Evolutionary conservation across 2,329 filamentous ascomycete species (phyloP).

Genomic region (Beauveria bassiana): DNA sequence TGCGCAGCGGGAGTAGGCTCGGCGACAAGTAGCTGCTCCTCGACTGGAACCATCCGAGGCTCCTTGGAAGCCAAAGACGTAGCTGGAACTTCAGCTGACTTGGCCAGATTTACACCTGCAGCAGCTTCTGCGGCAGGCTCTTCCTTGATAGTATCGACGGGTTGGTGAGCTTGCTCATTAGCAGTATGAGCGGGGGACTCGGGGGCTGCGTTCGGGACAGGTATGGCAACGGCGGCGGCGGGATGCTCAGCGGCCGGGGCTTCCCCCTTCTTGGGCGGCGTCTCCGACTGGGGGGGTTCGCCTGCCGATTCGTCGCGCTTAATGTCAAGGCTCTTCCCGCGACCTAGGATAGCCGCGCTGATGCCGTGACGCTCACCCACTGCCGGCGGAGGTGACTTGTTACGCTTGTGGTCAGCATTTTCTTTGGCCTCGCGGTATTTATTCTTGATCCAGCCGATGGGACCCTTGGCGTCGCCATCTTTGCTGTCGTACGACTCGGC

Average conservation of each 20-base stretch:
- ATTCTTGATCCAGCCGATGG: slow-evolving; percentile 51
- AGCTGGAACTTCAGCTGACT: neutral
- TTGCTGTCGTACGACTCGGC: slow-evolving; percentile 34
- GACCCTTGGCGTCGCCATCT: slow-evolving; percentile 44
- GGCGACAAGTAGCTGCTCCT: neutral
- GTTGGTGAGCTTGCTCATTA: neutral
- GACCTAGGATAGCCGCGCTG: slow-evolving; percentile 24
- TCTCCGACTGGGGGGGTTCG: neutral
- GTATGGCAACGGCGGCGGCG: neutral
- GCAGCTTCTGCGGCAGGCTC: neutral
- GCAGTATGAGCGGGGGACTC: neutral
- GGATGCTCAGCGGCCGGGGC: neutral
- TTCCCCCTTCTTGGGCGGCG: slow-evolving; percentile 13
- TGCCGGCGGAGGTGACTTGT: slow-evolving; percentile 45
- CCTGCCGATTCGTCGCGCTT: slow-evolving; percentile 30
- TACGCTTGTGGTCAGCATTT: slow-evolving; percentile 44
- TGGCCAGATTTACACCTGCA: neutral
- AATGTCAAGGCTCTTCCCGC: slow-evolving; percentile 42
- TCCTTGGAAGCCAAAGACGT: neutral
- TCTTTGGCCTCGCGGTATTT: slow-evolving; percentile 55
- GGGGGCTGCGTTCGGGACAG: neutral
- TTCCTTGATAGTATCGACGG: slow-evolving; percentile 11
- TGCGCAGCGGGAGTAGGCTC: neutral
- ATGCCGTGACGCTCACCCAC: slow-evolving; percentile 20
- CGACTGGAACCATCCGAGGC: neutral